Evolutionary conservation across 164 flowering plant species (phyloP), one percentile per base, ranked within the genome.

Genomic region (Echeveria elegans): DNA sequence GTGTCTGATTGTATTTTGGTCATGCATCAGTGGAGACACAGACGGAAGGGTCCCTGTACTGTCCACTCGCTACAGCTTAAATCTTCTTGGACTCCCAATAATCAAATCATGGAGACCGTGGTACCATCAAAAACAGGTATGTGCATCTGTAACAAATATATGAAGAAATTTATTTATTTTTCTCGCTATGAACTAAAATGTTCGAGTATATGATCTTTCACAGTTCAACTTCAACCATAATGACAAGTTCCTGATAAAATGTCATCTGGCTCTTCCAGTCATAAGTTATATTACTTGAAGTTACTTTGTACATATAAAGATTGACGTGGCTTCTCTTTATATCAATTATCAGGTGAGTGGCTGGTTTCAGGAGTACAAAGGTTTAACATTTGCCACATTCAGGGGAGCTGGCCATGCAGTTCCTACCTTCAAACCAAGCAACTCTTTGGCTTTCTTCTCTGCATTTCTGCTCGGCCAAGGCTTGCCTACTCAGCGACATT

Each of bases 321-420:
- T 53, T 1, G 60, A 3, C 1, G 2, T 52, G 12, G 1, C 24
- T 23, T 52, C 37, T 7, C 37, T 34, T 34, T 34, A 34, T 3
- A n/a, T 18, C 21, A 19, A 64, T 28, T 45, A 65, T 56, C 83
- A 94, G 98, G 99, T 94, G 4, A 75, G 88, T 66, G 98, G 98
- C 15, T 90, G 96, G 95, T 41, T 82, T 52, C 93, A 90, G 79
- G 96, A 89, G 70, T 95, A 91, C 45, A 47, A 85, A 63, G 97
- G 97, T 3, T 82, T 94, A 0, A 88, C 96, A 16, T 95, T 85
- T 77, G 96, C 90, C 36, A 95, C 99, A 63, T 83, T 95, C 62
- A 86, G 92, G 79, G 99, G 97, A 75, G 99, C 97, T 62, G 97
- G 99, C 1, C 99, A 95, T 80, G 92, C 88, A 15, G 99, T 95